Evolutionary conservation across 73 alveolate genomes (phyloP), one percentile per base, ranked within the genome.

Genomic region (Uronychia binucleata): DNA sequence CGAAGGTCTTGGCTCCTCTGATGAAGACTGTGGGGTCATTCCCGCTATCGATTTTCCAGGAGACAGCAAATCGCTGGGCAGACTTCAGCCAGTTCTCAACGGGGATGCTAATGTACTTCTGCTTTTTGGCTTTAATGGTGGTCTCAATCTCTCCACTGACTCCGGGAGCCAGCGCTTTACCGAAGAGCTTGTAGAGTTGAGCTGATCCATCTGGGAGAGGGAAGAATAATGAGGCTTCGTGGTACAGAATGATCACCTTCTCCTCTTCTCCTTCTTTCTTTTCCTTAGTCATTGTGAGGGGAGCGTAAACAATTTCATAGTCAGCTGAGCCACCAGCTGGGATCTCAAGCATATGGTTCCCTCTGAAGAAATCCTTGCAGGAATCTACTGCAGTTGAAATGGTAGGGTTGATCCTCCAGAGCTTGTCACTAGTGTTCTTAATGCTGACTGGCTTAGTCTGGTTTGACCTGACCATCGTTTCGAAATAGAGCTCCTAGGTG

Each of bases 141-240:
- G 92, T 95, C 67, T 92, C 95, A 0, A 96, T 79, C 14, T 94
- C 84, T 75, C 90, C 96, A 75, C 86, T 94, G 32, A 98, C 98
- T 11, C 93, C 93, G 33, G 99, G 99, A 33, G 98, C 98, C 28
- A 93, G 86, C 30, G 99, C 91, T 26, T 94, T 94, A 57, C 99
- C 99, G 82, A 88, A 87, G 74, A 98, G 87, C 77, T 98, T 98
- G 89, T 92, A 97, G 32, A 98, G 94, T 59, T 97, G 84, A 27
- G 99, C 99, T 59, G 97, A 89, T 35, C 99, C 99, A 90, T 97
- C 98, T 79, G 99, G 99, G 30, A 97, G 94, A 28, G 99, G 99
- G 99, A 98, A 97, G 92, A 98, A 98, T 31, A 98, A 94, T 31
- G 99, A 92, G 0, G 97, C 99, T 80, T 92, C 96, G 83, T 98